Base-by-base conservation (phyloP, 306 rosid species). In the Astragalus glycyphyllos region DNA sequence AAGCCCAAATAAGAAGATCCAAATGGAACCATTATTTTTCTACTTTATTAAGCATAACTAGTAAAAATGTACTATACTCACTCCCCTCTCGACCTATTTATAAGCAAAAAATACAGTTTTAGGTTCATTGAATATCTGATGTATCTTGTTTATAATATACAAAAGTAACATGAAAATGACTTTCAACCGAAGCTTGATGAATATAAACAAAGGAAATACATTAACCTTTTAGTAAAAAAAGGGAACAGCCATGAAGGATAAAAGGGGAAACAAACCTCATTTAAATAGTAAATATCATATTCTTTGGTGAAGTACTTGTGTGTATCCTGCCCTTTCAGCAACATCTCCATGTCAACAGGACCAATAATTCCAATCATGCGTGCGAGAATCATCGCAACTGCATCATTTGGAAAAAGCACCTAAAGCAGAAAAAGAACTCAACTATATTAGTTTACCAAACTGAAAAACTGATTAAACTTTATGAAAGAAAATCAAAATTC, bases 391-490 rank as follows among this genome's bases (percentile, higher is more conserved):
- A 86, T 81, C 45, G 60, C 91, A 51, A 91, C 77, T 23, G 81
- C 88, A 14, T 95, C 91, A 35, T 95, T 95, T 2, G 96, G 96
- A 87, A 91, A 95, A 41, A 95, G 86, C 44, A 95, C 99, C 99
- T 95, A 86, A n/a, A 69, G 51, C 63, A 58, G 16, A 57, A 70
- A 8, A 23, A 16, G 17, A 46, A 47, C 57, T 45, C 16, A 26
- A 10, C 35, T 37, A 11, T 45, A 29, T 35, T 57, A 32, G 71
- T 14, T 8, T 32, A 49, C 14, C 45, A 58, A 55, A 71, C 49
- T 44, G 16, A 20, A 48, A 26, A 20, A 13, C 1, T 49, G 47
- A 31, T n/a, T 16, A 38, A 34, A 16, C 8, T 48, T 0, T 46
- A 34, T 14, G 11, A 17, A 69, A 16, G 65, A 59, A 60, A 50